These are phyloP conservation scores for Aspergillus neotritici DNA, from an alignment of 2,329 filamentous ascomycete species.

Conservation along the genomic window DNA sequence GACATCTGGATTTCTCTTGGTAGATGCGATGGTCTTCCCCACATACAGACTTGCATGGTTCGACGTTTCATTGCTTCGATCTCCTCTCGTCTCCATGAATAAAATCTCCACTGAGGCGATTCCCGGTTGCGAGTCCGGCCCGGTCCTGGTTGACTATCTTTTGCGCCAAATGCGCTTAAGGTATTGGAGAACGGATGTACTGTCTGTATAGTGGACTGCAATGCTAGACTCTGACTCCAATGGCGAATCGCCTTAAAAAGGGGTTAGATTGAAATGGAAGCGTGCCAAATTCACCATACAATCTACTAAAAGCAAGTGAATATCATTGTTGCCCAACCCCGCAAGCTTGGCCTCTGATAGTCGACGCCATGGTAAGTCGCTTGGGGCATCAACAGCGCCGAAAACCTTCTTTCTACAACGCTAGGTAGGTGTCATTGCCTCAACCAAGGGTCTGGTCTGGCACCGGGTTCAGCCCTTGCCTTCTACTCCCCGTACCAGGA, in stretches of 20 bases:
- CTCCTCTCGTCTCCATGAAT: background rate
- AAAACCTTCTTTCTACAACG: background rate
- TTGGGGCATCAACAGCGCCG: background rate
- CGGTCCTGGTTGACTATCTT: background rate
- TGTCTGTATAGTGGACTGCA: background rate
- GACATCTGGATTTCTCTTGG: background rate
- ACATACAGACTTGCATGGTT: background rate
- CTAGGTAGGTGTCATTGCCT: background rate
- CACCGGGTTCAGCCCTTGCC: too few relatives aligned
- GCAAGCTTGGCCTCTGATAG: slow-evolving; percentile 7
- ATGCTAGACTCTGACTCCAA: background rate
- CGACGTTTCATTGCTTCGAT: background rate
- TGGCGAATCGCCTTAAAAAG: too few relatives aligned
- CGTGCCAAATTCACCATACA: too few relatives aligned
- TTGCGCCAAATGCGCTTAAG: slow-evolving; percentile 7
- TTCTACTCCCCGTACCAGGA: too few relatives aligned
- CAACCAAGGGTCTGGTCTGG: too few relatives aligned
- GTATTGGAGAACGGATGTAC: slow-evolving; percentile 3
- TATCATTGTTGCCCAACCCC: slow-evolving; percentile 19
- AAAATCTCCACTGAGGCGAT: background rate
- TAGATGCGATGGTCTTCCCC: slow-evolving; percentile 2
- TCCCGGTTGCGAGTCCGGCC: background rate
- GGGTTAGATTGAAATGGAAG: too few relatives aligned
- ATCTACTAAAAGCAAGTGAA: background rate
- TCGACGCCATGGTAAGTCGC: background rate